A percentile compares a stretch with the other conserved stretches of the same genome.
phyloP scores from a whole-genome alignment of 202 grass and related monocot species.

The Schoenoplectus triqueter region DNA sequence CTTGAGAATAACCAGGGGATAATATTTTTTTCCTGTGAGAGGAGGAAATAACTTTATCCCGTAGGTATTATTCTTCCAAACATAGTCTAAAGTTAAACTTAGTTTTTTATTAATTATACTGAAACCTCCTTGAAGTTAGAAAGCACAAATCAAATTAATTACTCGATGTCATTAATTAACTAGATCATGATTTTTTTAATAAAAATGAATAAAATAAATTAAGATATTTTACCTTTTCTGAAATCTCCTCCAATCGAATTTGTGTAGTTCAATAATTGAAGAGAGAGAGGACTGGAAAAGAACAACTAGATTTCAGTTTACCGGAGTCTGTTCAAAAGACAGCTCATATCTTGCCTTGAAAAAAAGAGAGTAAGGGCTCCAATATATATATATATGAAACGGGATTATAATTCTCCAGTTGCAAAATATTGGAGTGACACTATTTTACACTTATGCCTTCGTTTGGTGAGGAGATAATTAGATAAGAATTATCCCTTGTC shows the following conservation, averaged over 20 bases:
- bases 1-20: no score
- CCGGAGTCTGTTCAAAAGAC: no score
- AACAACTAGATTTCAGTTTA: not conserved
- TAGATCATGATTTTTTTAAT: not conserved
- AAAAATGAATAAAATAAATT: conserved; percentile 7
- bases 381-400: not conserved
- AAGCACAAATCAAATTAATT: not conserved
- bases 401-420: not conserved
- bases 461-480: not conserved
- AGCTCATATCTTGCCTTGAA: not conserved
- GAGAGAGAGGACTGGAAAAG: not conserved
- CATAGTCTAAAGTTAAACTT: not conserved
- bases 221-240: conserved; percentile 15
- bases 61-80: no score
- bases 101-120: not conserved
- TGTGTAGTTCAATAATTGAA: not conserved
- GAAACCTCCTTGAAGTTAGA: not conserved
- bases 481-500: not conserved
- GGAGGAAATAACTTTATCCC: no score
- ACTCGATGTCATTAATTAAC: not conserved
- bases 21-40: no score
- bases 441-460: not conserved
- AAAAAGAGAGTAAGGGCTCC: not conserved
- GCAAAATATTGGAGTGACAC: not conserved
- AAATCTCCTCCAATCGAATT: conserved; percentile 31